Percentiles rank a stretch among this genome's conserved stretches.
Evolutionary conservation across 1,284 basidiomycete species (phyloP).

Genomic region (Laetiporus sulphureus): DNA sequence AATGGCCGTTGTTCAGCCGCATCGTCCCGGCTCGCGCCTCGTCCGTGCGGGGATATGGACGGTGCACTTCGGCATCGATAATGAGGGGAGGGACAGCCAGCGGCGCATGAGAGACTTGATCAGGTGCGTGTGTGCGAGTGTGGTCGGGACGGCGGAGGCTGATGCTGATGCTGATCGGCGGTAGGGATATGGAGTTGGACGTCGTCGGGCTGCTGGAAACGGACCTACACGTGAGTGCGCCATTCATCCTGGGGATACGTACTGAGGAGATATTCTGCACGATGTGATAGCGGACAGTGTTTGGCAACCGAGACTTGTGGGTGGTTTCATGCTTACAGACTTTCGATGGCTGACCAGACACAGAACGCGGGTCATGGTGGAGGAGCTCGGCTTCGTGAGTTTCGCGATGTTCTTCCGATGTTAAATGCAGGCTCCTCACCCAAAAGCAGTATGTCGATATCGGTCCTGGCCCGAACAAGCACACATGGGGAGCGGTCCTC

Average conservation of each 20-base stretch:
- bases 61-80: constrained; percentile 85
- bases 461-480: constrained; percentile 83
- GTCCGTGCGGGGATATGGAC: constrained; percentile 93
- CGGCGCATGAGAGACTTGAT: constrained; percentile 72
- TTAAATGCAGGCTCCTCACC: too few species aligned
- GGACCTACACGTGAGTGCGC: constrained; percentile 67
- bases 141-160: too few species aligned
- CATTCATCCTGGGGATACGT: background rate
- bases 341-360: background rate
- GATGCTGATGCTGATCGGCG: background rate
- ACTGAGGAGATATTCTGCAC: background rate
- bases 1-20: constrained; percentile 43
- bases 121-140: constrained; percentile 29
- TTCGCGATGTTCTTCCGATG: background rate
- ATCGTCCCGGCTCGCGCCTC: constrained; percentile 60
- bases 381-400: constrained; percentile 80
- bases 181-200: constrained; percentile 78
- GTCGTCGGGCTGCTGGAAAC: constrained; percentile 83
- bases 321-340: constrained; percentile 19
- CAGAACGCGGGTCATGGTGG: constrained; percentile 69
- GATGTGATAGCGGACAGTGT: constrained; percentile 63
- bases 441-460: constrained; percentile 61
- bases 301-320: constrained; percentile 85
- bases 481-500: constrained; percentile 88
- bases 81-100: constrained; percentile 80